Evolutionary conservation across 345 rosid species (phyloP).

Genomic region (Lagerstroemia speciosa): DNA sequence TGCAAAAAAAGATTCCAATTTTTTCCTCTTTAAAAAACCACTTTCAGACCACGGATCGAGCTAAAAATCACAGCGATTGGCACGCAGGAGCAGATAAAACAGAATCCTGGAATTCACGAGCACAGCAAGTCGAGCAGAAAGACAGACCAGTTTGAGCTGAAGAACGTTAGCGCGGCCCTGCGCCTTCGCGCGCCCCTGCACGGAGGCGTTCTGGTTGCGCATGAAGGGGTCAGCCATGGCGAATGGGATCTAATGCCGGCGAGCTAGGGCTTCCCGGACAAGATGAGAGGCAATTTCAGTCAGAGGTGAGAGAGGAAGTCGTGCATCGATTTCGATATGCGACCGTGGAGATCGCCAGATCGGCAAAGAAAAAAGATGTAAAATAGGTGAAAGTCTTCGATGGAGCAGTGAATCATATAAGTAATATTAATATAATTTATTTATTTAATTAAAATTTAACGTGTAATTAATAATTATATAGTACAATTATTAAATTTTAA

Average conservation of each 20-base stretch:
- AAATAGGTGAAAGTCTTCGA: no score
- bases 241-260: constrained; percentile 23
- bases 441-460: no score
- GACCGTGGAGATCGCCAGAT: no score
- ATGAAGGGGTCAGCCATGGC: constrained; percentile 69
- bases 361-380: no score
- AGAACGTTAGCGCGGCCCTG: constrained; percentile 90
- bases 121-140: not conserved
- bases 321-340: not conserved
- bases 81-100: not conserved
- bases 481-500: no score
- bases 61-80: not conserved
- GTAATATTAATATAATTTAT: no score
- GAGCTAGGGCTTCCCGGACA: constrained; percentile 11
- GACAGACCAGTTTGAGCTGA: constrained; percentile 86
- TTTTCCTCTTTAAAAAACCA: no score
- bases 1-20: no score
- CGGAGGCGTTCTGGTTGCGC: constrained; percentile 81
- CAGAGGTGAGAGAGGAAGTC: not conserved
- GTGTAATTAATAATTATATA: no score
- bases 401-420: no score
- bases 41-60: no score
- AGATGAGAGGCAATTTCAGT: not conserved
- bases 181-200: constrained; percentile 72
- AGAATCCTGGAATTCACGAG: not conserved